These are phyloP conservation scores for Saccharomycopsis guyanensis DNA, from an alignment of 805 yeast species.

Conservation along the genomic window DNA sequence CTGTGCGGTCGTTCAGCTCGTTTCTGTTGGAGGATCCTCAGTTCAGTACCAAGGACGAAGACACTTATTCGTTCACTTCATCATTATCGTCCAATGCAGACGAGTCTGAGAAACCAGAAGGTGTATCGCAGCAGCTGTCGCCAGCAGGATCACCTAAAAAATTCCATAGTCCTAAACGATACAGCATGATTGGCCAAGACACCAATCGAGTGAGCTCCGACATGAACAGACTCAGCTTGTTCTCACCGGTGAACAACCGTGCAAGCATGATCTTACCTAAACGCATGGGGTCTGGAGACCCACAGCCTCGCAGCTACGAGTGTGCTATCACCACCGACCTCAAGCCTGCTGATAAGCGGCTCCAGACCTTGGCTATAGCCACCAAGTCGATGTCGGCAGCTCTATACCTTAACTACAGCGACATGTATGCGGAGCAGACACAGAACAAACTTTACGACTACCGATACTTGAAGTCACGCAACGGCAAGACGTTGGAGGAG, in stretches of 20 bases:
- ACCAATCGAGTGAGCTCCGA: constrained; percentile 4
- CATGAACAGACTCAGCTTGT: not conserved
- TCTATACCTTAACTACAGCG: constrained; percentile 8
- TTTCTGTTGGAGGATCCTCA: not conserved
- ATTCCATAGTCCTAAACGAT: constrained; percentile 31
- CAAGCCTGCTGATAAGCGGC: constrained; percentile 7
- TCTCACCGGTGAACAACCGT: not conserved
- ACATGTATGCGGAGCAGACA: constrained; percentile 5
- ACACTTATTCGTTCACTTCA: constrained; percentile 4
- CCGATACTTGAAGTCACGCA: constrained; percentile 1
- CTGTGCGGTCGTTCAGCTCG: constrained; percentile 9
- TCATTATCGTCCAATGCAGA: constrained; percentile 7
- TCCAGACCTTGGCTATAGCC: not conserved
- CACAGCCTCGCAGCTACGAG: not conserved
- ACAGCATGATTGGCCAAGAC: constrained; percentile 24
- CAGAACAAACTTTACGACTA: constrained; percentile 2
- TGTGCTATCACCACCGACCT: not conserved
- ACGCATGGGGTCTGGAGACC: not conserved
- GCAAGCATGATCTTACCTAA: not conserved
- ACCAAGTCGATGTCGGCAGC: constrained; percentile 10
- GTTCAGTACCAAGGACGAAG: constrained; percentile 4
- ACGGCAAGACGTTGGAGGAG: not conserved
- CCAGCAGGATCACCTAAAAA: constrained; percentile 18
- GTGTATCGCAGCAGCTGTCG: not conserved
- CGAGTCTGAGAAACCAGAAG: not conserved